Evolutionary conservation across 2,329 filamentous ascomycete genomes (phyloP), one percentile per base, ranked within the genome.

Genomic region (Fusarium tanahbumbuense): DNA sequence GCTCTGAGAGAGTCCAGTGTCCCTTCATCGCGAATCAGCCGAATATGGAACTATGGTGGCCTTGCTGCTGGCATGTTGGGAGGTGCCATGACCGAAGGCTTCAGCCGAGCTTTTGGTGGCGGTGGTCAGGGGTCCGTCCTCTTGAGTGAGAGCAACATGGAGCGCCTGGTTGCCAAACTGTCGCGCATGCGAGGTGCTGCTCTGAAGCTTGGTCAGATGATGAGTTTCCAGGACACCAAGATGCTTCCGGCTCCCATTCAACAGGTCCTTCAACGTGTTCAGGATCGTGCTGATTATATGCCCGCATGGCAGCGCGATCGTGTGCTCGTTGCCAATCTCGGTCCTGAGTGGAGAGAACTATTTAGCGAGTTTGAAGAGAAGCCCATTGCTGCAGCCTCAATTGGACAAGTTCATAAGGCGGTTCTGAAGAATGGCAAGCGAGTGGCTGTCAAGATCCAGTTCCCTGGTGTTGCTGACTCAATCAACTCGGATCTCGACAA

Each of bases 251-350:
- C 88, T 1, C 89, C 93, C 2, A 94, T 99, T 52, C 93, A 97
- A 71, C 88, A 95, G 75, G 93, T 99, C 3, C 83, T 99, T 15
- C 94, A 97, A 78, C 90, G 97, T 8, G 96, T 99, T 0, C 96
- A 99, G 78, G 96, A 99, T 78, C 91, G 93, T 60, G 96, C 96
- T 41, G 95, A 99, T 80, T 99, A 98, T 80, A 99, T 99, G 96
- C 96, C 96, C 1, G 88, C 93, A 4, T 97, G 91, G 78, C 96
- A 99, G 79, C 91, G 96, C 13, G 91, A 99, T 78, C 89, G 91
- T 64, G 95, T 99, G 1, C 86, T 99, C 9, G 80, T 84, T 0
- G 84, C 87, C 8, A 97, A 97, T 75, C 86, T 99, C 0, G 96
- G 96, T 0, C 76, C 88, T 0, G 87, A 95, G 56, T 99, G 96